phyloP scores from a whole-genome alignment of 306 rosid species.

The Datisca glomerata region DNA sequence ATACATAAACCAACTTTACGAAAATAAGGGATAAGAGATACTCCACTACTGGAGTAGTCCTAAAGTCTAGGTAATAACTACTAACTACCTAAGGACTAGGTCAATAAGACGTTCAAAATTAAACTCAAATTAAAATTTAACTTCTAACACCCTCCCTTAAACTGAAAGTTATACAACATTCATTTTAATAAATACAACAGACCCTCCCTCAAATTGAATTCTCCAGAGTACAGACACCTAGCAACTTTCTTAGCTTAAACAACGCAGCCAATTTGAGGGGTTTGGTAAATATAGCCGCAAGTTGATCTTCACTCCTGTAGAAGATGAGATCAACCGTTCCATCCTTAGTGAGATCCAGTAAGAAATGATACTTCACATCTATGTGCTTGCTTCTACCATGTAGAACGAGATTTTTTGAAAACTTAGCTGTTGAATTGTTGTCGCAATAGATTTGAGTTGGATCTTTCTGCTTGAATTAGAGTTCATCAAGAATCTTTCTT shows the following conservation, averaged over 20 bases:
- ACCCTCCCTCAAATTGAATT: background rate
- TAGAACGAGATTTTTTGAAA: conserved; percentile 1
- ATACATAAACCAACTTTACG: too few species aligned
- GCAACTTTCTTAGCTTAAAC: background rate
- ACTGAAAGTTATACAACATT: background rate
- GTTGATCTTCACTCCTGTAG: background rate
- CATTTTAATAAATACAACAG: background rate
- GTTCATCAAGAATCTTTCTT: conserved; percentile 2
- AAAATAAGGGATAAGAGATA: too few species aligned
- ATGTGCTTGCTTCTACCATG: conserved; percentile 6
- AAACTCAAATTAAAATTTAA: background rate
- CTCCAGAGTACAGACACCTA: background rate
- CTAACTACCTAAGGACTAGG: too few species aligned
- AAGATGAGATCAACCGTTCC: background rate
- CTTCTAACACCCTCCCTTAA: background rate
- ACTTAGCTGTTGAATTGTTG: conserved; percentile 4
- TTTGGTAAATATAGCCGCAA: conserved; percentile 1
- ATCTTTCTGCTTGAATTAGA: conserved; percentile 1
- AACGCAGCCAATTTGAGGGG: background rate
- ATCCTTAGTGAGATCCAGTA: background rate
- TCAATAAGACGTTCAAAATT: background rate
- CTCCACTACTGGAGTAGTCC: too few species aligned
- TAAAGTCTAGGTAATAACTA: too few species aligned
- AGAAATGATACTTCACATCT: conserved; percentile 8
- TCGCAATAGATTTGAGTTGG: background rate